Conservation (phyloP, 192 early-diverging fungal genomes). For the Coemansia sp. region DNA sequence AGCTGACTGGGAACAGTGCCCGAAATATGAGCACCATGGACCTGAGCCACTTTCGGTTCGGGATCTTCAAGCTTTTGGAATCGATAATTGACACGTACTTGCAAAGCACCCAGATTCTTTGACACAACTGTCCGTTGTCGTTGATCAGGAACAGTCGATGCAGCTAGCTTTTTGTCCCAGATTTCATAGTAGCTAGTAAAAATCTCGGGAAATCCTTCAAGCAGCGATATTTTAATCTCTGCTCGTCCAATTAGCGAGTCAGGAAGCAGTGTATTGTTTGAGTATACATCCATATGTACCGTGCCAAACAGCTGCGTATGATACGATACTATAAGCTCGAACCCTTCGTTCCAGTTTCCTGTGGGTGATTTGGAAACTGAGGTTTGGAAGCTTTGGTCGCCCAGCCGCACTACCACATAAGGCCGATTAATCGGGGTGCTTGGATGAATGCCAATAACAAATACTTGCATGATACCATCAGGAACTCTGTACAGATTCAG, state of each 20-base stretch:
- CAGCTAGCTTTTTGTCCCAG: conserved; percentile 68
- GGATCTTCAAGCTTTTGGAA: conserved; percentile 58
- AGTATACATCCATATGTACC: conserved; percentile 67
- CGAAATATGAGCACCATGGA: conserved; percentile 37
- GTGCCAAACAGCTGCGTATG: conserved; percentile 76
- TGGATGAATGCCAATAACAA: conserved; percentile 58
- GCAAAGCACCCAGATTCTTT: conserved; percentile 67
- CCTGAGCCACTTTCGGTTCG: conserved; percentile 36
- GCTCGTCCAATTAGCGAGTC: conserved; percentile 67
- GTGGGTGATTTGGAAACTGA: conserved; percentile 56
- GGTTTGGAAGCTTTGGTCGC: conserved; percentile 65
- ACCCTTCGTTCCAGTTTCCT: conserved; percentile 70
- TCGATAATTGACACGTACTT: conserved; percentile 64
- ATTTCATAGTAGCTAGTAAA: conserved; percentile 76
- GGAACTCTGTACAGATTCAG: conserved; percentile 53
- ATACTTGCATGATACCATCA: conserved; percentile 58
- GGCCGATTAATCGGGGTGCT: conserved; percentile 59
- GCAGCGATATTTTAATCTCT: conserved; percentile 61
- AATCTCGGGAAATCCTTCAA: conserved; percentile 64
- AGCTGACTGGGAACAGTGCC: conserved; percentile 39
- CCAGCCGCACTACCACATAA: conserved; percentile 64
- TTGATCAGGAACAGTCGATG: conserved; percentile 61
- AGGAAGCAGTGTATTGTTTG: conserved; percentile 58
- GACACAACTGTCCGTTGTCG: conserved; percentile 55
- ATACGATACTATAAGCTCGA: conserved; percentile 66